Evolutionary conservation across 2,329 filamentous ascomycete species (phyloP).

Genomic region (Fusarium tricinctum): DNA sequence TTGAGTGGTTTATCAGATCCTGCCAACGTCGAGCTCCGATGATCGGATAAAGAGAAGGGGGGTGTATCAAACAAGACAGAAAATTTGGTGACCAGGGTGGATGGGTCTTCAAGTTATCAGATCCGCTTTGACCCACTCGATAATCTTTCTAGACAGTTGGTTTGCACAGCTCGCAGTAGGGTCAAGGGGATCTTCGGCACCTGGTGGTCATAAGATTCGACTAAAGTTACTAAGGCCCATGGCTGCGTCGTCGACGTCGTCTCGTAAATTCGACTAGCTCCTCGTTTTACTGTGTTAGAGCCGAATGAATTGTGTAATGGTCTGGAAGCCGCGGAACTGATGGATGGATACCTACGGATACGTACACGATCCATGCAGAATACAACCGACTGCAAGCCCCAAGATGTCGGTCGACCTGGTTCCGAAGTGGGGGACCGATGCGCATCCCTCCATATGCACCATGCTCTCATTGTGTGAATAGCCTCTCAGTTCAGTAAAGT

Average conservation of each 20-base stretch:
- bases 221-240: slow-evolving; percentile 17
- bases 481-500: slow-evolving; percentile 25
- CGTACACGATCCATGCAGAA: slow-evolving; percentile 4
- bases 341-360: slow-evolving; percentile 9
- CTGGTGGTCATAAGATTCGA: slow-evolving; percentile 8
- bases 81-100: slow-evolving; percentile 13
- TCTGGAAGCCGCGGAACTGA: slow-evolving; percentile 23
- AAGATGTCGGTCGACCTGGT: slow-evolving; percentile 15
- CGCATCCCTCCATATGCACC: slow-evolving; percentile 21
- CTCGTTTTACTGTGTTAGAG: slow-evolving; percentile 7
- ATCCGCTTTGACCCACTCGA: slow-evolving; percentile 44
- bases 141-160: slow-evolving; percentile 23
- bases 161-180: slow-evolving; percentile 21
- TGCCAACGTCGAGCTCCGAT: slow-evolving; percentile 26
- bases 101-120: slow-evolving; percentile 45
- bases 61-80: slow-evolving; percentile 11
- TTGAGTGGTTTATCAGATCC: slow-evolving; percentile 44
- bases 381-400: slow-evolving; percentile 7
- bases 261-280: slow-evolving; percentile 10
- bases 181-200: slow-evolving; percentile 25
- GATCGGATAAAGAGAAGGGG: slow-evolving; percentile 24
- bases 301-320: slow-evolving; percentile 13
- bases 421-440: slow-evolving; percentile 24
- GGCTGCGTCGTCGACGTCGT: slow-evolving; percentile 22
- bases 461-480: slow-evolving; percentile 38